A percentile compares a stretch with the other conserved stretches of the same genome.
Evolutionary conservation across 2,329 filamentous ascomycete genomes (phyloP).

Genomic region (Calonectria leucothoes): DNA sequence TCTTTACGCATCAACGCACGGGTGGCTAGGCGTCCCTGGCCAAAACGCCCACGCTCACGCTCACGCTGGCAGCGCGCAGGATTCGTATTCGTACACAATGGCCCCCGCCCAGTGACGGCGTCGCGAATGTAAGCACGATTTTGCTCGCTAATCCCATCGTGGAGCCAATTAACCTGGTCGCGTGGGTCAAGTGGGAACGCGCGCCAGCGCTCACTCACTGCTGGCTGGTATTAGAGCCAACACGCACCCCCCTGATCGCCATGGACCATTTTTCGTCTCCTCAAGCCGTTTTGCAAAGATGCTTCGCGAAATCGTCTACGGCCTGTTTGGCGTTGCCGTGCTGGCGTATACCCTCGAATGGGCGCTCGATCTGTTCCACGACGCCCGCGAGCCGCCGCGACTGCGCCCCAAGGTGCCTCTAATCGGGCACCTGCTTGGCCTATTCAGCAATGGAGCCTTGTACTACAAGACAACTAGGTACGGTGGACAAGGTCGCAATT

Average conservation of each 20-base stretch:
- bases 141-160: not conserved
- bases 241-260: not conserved
- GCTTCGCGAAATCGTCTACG: constrained; percentile 28
- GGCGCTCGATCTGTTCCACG: constrained; percentile 30
- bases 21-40: too few species aligned
- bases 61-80: not conserved
- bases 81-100: not conserved
- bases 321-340: constrained; percentile 18
- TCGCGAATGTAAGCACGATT: not conserved
- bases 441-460: constrained; percentile 26
- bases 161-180: not conserved
- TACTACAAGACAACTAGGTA: constrained; percentile 34
- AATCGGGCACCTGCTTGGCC: constrained; percentile 32
- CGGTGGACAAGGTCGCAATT: not conserved
- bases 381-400: constrained; percentile 31
- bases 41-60: too few species aligned
- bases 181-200: not conserved
- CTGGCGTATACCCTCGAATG: constrained; percentile 32
- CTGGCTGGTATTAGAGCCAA: not conserved
- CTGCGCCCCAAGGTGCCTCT: constrained; percentile 28
- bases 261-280: not conserved
- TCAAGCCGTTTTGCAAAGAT: constrained; percentile 1
- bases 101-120: not conserved
- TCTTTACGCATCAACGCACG: not conserved
- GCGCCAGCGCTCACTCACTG: not conserved